Evolutionary conservation across 129 eudicot genomes (phyloP).

Genomic region (Flaveria brownii): DNA sequence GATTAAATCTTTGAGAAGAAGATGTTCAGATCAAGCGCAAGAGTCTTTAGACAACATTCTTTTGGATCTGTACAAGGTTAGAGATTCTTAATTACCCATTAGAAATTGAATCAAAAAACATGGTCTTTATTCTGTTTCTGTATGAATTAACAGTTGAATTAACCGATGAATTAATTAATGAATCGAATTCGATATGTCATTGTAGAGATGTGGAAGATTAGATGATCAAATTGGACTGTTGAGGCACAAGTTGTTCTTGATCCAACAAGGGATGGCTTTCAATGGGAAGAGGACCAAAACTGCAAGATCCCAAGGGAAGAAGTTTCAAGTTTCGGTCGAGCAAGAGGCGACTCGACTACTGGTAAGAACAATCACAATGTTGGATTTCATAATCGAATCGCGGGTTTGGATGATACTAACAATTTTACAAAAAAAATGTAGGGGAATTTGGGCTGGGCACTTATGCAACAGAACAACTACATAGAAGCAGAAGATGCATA

Average conservation of each 20-base stretch:
- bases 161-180: not conserved
- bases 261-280: conserved; percentile 98
- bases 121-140: not conserved
- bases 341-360: conserved; percentile 93
- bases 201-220: conserved; percentile 98
- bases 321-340: conserved; percentile 97
- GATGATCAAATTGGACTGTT: conserved; percentile 86
- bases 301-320: conserved; percentile 97
- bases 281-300: conserved; percentile 98
- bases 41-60: conserved; percentile 96
- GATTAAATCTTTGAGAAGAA: conserved; percentile 68
- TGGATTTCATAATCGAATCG: not conserved
- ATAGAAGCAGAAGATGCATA: conserved; percentile 95
- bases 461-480: conserved; percentile 96
- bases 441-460: conserved; percentile 99
- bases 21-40: conserved; percentile 97
- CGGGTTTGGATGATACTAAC: not conserved
- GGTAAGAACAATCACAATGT: conserved; percentile 40
- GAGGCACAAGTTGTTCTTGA: conserved; percentile 81
- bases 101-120: not conserved
- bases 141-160: no score
- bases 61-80: conserved; percentile 91
- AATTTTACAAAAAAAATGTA: conserved; percentile 18
- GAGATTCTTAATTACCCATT: not conserved
- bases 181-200: conserved; percentile 1